A percentile compares a stretch with the other conserved stretches of the same genome.
Conservation (phyloP, 2,329 filamentous ascomycete species). For the Phoma sp. region DNA sequence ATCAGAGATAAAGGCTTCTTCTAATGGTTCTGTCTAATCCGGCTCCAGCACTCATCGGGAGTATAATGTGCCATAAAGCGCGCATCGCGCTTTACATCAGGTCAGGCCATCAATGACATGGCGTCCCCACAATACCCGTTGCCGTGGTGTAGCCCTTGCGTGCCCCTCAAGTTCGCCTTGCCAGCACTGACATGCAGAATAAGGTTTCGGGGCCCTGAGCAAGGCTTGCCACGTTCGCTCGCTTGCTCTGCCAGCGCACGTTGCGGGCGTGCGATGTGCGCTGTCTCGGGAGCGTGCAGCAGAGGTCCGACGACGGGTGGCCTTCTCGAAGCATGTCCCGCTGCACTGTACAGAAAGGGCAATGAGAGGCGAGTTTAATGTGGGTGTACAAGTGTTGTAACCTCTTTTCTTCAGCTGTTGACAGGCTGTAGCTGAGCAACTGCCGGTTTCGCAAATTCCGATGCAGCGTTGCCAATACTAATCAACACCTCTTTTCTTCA, state of each 20-base stretch:
- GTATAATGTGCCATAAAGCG: neutral
- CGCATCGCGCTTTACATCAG: neutral
- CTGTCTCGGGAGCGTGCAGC: constrained; percentile 9
- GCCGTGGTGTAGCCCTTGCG: neutral
- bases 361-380: constrained; percentile 2
- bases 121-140: constrained; percentile 1
- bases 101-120: neutral
- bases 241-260: constrained; percentile 18
- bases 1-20: neutral
- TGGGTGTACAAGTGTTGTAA: constrained; percentile 1
- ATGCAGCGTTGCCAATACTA: neutral
- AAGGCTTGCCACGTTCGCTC: constrained; percentile 17
- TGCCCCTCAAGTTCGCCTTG: constrained; percentile 13
- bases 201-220: constrained; percentile 12
- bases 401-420: neutral
- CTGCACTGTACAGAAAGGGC: neutral
- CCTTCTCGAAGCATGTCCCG: constrained; percentile 13
- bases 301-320: constrained; percentile 8
- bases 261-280: constrained; percentile 17
- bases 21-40: neutral
- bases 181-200: constrained; percentile 4
- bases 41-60: neutral
- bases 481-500: neutral
- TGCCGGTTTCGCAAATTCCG: neutral
- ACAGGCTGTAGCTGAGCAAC: neutral